Percentiles rank a stretch among this genome's conserved stretches.
phyloP scores from a whole-genome alignment of 1,139 yeast species.

The Candida neerlandica region DNA sequence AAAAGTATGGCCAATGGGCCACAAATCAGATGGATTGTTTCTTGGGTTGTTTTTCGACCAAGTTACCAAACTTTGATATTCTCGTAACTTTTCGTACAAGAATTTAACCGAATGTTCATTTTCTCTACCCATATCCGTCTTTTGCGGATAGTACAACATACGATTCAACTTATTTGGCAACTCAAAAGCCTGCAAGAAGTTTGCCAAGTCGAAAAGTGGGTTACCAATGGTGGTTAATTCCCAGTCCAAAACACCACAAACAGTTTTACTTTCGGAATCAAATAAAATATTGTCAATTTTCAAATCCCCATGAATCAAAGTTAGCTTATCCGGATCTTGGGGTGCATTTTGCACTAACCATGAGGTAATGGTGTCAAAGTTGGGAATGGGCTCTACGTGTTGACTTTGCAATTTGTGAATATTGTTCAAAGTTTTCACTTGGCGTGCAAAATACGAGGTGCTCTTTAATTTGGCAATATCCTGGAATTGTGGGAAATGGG shows the following conservation, averaged over 20 bases:
- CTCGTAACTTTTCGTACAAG: conserved; percentile 28
- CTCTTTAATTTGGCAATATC: conserved; percentile 23
- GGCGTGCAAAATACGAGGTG: conserved; percentile 56
- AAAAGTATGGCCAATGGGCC: conserved; percentile 62
- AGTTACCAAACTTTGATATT: conserved; percentile 17
- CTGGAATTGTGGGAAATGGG: conserved; percentile 51
- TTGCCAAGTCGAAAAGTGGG: conserved; percentile 65
- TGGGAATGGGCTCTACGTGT: conserved; percentile 53
- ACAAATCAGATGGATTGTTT: conserved; percentile 45
- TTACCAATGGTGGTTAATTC: conserved; percentile 71
- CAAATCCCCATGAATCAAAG: conserved; percentile 69
- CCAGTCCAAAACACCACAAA: conserved; percentile 68
- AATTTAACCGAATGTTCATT: conserved; percentile 28
- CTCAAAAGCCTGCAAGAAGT: conserved; percentile 59
- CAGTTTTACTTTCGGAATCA: conserved; percentile 50
- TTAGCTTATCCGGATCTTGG: conserved; percentile 46
- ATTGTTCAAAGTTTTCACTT: conserved; percentile 49
- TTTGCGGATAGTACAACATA: conserved; percentile 31
- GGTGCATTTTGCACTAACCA: conserved; percentile 51
- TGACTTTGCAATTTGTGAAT: conserved; percentile 56
- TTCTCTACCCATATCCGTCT: conserved; percentile 41
- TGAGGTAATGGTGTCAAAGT: conserved; percentile 43
- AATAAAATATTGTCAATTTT: conserved; percentile 65
- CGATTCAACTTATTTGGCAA: conserved; percentile 42
- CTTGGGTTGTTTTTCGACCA: conserved; percentile 39